Evolutionary conservation across 495 filamentous ascomycete genomes (phyloP), one percentile per base, ranked within the genome.

Genomic region (Podospora didyma): DNA sequence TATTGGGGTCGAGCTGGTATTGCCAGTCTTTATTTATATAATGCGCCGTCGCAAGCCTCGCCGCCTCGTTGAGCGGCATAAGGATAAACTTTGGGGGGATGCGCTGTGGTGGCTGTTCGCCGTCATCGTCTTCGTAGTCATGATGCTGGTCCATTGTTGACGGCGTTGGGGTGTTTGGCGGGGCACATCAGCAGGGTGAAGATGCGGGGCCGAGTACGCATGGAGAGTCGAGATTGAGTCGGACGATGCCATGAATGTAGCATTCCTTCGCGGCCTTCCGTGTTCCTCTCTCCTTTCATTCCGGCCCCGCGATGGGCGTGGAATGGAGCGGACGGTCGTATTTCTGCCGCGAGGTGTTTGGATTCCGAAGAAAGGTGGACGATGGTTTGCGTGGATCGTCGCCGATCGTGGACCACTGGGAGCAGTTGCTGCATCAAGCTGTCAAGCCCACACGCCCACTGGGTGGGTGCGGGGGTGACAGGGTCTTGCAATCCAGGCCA

Each of bases 71-170:
- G 42, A 61, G 22, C 16, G 68, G 60, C 5, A 59, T 51, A 14
- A 71, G 55, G 2, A 59, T 21, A 31, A 71, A 67, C 17, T 23
- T 34, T 4, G 62, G 67, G 21, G 46, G 35, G 20, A 17, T 26
- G 45, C 44, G 52, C 26, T 35, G 26, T 9, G 5, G 51, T 7
- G 16, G n/a, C 21, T 19, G 16, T n/a, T 17, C 39, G 17, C 20
- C 35, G 39, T 19, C 53, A 37, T 42, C 46, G 16, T 20, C 44
- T 2, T 53, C 20, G 59, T 53, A 49, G 2, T n/a, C n/a, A n/a
- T n/a, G n/a, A n/a, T 22, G 34, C 20, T 57, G 49, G 5, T 31
- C 59, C 53, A 56, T 57, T 35, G 19, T 53, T 12, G 34, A 46
- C 50, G 20, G 50, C 1, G 17, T 51, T 12, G 23, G 12, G 46